Base-by-base conservation (phyloP, 257 asterid genomes). In the Lavandula angustifolia region DNA sequence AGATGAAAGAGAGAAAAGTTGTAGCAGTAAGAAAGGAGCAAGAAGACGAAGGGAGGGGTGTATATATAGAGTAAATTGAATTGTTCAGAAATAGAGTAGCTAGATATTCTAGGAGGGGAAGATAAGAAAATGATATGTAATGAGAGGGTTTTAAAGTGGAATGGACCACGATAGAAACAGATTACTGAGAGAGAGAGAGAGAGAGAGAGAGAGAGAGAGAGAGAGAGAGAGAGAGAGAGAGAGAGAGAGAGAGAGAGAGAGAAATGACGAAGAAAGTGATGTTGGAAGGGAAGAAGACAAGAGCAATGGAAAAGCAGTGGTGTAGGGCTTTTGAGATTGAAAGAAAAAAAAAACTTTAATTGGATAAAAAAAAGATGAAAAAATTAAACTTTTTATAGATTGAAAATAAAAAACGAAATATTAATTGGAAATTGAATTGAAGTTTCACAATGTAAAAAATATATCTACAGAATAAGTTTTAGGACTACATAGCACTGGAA, bases 151-250 rank as follows among this genome's bases (percentile, higher is more conserved):
- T 68, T 72, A 67, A 46, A 64, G 57, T 56, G 54, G 49, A 62
- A 59, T 62, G 88, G 88, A 79, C 87, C 87, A 79, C 80, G 51
- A 34, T 32, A 60, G 74, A 54, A 48, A 69, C 44, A 61, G 72
- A 68, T 64, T 57, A 56, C 54, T 41, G 46, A 7, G 64, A 22
- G 41, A 32, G 54, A 60, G 59, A 52, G 42, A 35, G 22, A 48
- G 12, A 10, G 52, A 42, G 66, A 54, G 66, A 54, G 66, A 67
- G 67, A 48, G 57, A 41, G 43, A 42, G 54, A 59, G 46, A 55
- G 40, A 9, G 31, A 68, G 4, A 55, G n/a, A 32, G 4, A 49
- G 32, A 7, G 5, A 61, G 75, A 77, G 9, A 73, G 73, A 52
- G 87, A 79, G n/a, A n/a, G n/a, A n/a, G n/a, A n/a, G n/a, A n/a